A percentile compares a stretch with the other conserved stretches of the same genome.
Evolutionary conservation across 768 basidiomycete genomes (phyloP).

Genomic region (Trametes gibbosa): DNA sequence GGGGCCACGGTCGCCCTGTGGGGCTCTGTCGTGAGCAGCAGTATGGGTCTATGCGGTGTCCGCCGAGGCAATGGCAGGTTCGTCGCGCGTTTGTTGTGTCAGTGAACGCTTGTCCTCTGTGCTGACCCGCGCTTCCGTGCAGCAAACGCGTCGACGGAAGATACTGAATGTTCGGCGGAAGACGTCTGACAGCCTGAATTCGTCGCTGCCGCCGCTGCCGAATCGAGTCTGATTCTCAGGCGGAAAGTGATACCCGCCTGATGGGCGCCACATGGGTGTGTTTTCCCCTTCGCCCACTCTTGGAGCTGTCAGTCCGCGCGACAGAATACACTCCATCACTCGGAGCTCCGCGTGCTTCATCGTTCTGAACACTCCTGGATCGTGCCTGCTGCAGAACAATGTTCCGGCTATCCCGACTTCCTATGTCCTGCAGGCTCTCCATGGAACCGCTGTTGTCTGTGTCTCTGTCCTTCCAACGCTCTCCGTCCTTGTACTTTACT

Average conservation of each 20-base stretch:
- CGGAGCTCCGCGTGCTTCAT: not conserved
- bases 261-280: slow-evolving; percentile 14
- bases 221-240: slow-evolving; percentile 16
- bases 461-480: not conserved
- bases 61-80: slow-evolving; percentile 19
- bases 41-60: slow-evolving; percentile 34
- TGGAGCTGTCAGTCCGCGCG: not conserved
- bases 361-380: not conserved
- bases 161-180: slow-evolving; percentile 11
- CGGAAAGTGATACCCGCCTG: slow-evolving; percentile 16
- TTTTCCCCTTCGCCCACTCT: not conserved
- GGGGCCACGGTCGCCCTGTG: slow-evolving; percentile 48
- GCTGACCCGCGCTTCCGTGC: not conserved
- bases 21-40: slow-evolving; percentile 38
- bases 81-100: not conserved
- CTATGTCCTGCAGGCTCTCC: not conserved
- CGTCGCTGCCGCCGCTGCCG: not conserved
- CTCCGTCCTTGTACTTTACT: not conserved
- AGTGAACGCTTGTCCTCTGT: not conserved
- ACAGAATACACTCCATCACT: too few relatives aligned
- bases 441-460: not conserved
- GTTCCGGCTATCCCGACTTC: not conserved
- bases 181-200: not conserved
- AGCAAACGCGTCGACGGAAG: slow-evolving; percentile 3
- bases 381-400: not conserved